A percentile compares a stretch with the other conserved stretches of the same genome.
These are phyloP conservation scores for Podaxis sp. DNA, from an alignment of 768 basidiomycete genomes.

Conservation along the genomic window DNA sequence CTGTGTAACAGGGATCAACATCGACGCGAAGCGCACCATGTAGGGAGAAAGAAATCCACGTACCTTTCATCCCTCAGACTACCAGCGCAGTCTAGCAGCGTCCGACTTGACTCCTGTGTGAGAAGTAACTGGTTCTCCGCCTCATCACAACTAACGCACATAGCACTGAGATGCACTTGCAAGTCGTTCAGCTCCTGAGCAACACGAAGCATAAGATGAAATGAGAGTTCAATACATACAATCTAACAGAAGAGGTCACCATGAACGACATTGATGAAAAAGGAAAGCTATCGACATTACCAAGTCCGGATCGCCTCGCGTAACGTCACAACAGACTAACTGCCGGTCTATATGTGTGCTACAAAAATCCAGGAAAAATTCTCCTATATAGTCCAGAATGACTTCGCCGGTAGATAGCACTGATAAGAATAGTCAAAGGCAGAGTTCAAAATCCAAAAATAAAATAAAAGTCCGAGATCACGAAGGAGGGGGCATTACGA, in stretches of 20 bases:
- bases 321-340: background rate
- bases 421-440: background rate
- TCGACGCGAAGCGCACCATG: background rate
- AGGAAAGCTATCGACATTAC: background rate
- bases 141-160: conserved; percentile 80
- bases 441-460: background rate
- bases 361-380: background rate
- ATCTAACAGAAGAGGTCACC: background rate
- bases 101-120: conserved; percentile 73
- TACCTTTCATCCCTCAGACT: conserved; percentile 72
- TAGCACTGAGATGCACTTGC: conserved; percentile 70
- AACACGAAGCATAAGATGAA: background rate
- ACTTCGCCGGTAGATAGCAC: background rate
- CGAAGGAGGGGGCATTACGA: background rate
- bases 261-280: background rate
- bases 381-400: background rate
- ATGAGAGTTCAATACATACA: conserved; percentile 5
- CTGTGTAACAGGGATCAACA: conserved; percentile 28
- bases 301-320: background rate
- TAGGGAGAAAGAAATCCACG: conserved; percentile 13
- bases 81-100: conserved; percentile 78
- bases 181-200: conserved; percentile 78
- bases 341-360: background rate
- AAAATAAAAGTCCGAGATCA: background rate
- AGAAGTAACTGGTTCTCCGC: conserved; percentile 73